Conservation (phyloP, 768 basidiomycete genomes). For the Harrya chromipes region DNA sequence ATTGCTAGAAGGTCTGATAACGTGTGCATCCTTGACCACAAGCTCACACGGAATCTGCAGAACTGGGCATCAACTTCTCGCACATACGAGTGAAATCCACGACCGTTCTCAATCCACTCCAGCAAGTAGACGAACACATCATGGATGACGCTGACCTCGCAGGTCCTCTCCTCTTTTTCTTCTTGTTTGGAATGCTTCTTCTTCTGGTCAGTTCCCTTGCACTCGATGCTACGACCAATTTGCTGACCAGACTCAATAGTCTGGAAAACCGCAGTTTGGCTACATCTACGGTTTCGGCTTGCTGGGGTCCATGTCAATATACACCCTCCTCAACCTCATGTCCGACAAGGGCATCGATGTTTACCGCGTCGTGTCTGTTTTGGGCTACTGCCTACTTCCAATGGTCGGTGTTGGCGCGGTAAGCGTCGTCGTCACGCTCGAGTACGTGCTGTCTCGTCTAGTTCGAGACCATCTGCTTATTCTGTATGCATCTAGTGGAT, state of each 20-base stretch:
- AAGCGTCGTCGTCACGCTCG: conserved; percentile 81
- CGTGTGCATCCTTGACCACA: neutral
- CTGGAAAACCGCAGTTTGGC: conserved; percentile 97
- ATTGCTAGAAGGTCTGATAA: conserved; percentile 76
- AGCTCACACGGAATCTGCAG: conserved; percentile 38
- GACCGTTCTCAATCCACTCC: conserved; percentile 92
- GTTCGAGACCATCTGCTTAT: conserved; percentile 6
- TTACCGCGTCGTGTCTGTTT: conserved; percentile 89
- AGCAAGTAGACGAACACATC: conserved; percentile 80
- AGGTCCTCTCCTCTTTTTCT: conserved; percentile 91
- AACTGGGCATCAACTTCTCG: conserved; percentile 95
- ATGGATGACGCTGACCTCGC: conserved; percentile 99
- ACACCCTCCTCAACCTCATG: conserved; percentile 96
- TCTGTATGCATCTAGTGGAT: conserved; percentile 47
- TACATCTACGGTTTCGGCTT: conserved; percentile 98
- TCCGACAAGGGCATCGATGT: conserved; percentile 93
- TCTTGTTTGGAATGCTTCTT: conserved; percentile 91
- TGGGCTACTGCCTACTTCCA: conserved; percentile 94
- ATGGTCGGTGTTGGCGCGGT: conserved; percentile 94
- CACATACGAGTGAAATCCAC: conserved; percentile 93
- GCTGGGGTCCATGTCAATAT: conserved; percentile 90
- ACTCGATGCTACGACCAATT: neutral
- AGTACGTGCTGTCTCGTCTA: conserved; percentile 53
- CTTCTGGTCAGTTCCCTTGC: conserved; percentile 66
- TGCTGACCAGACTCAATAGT: conserved; percentile 47